A percentile compares a stretch with the other conserved stretches of the same genome.
Evolutionary conservation across 768 basidiomycete species (phyloP).

Genomic region (Naematelia aurantialba): DNA sequence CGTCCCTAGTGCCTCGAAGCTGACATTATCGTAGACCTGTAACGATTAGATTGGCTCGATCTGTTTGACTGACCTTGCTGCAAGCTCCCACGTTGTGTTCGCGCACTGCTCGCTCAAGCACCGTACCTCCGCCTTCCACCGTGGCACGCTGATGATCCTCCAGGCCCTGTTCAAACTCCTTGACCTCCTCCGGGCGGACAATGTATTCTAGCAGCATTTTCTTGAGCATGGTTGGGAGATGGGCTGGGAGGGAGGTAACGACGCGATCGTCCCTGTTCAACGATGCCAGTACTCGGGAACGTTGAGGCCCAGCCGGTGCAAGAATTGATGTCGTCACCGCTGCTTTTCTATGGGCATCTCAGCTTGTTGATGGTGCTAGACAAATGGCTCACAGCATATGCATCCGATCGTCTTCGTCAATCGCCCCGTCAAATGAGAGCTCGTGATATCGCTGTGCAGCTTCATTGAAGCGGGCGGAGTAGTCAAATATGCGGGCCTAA

Average conservation of each 20-base stretch:
- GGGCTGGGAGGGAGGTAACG: conserved; percentile 29
- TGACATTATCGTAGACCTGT: conserved; percentile 87
- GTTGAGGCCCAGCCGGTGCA: conserved; percentile 93
- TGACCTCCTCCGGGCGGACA: conserved; percentile 80
- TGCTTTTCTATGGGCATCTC: conserved; percentile 52
- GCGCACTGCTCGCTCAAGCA: conserved; percentile 95
- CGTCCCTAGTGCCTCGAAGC: conserved; percentile 86
- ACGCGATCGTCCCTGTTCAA: conserved; percentile 92
- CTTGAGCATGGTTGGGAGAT: conserved; percentile 62
- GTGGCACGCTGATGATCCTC: conserved; percentile 93
- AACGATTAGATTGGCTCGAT: neutral
- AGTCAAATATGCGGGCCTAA: conserved; percentile 92
- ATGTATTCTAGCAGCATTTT: conserved; percentile 99
- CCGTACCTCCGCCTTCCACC: conserved; percentile 82
- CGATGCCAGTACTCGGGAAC: conserved; percentile 86
- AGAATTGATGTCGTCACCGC: conserved; percentile 95
- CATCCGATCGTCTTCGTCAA: conserved; percentile 87
- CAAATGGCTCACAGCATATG: conserved; percentile 72
- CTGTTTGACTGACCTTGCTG: conserved; percentile 60
- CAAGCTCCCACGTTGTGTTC: conserved; percentile 97
- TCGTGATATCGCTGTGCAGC: conserved; percentile 93
- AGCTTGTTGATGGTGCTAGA: neutral
- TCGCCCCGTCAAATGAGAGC: conserved; percentile 80
- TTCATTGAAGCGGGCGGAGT: conserved; percentile 85
- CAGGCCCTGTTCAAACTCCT: conserved; percentile 80